Percentiles rank a stretch among this genome's conserved stretches.
phyloP scores from a whole-genome alignment of 2,329 filamentous ascomycete genomes.

The Diaporthe nobilis region DNA sequence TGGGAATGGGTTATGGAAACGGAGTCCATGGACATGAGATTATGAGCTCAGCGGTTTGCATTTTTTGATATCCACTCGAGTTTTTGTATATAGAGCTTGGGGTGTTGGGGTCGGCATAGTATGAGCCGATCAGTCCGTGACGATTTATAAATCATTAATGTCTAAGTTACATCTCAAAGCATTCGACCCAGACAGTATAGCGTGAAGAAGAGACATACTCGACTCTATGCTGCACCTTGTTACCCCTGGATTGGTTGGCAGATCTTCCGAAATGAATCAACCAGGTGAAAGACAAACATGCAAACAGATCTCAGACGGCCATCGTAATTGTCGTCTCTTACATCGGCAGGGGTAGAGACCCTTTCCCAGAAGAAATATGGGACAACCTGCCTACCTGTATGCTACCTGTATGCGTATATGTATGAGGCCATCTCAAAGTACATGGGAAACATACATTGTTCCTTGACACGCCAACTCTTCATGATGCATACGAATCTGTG shows the following conservation, averaged over 20 bases:
- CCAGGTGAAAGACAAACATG: not conserved
- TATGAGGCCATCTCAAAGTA: too few species aligned
- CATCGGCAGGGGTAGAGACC: not conserved
- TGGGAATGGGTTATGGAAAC: not conserved
- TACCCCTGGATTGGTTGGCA: not conserved
- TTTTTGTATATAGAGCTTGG: conserved; percentile 9
- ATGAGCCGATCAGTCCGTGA: conserved; percentile 5
- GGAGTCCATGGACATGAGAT: conserved; percentile 17
- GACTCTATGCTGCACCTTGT: too few species aligned
- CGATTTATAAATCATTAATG: conserved; percentile 28
- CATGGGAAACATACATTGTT: not conserved
- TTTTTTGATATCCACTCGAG: conserved; percentile 29
- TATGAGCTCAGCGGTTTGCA: conserved; percentile 27
- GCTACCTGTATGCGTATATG: not conserved
- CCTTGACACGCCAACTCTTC: not conserved
- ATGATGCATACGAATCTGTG: not conserved
- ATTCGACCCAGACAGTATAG: too few species aligned
- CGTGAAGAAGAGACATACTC: not conserved
- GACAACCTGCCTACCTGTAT: not conserved
- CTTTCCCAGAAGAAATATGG: not conserved
- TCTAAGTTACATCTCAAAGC: not conserved
- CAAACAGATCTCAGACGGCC: not conserved
- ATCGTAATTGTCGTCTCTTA: not conserved
- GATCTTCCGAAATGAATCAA: not conserved
- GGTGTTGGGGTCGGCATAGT: not conserved